Evolutionary conservation across 2,329 filamentous ascomycete genomes (phyloP).

Genomic region (Trichoderma oligosporum): DNA sequence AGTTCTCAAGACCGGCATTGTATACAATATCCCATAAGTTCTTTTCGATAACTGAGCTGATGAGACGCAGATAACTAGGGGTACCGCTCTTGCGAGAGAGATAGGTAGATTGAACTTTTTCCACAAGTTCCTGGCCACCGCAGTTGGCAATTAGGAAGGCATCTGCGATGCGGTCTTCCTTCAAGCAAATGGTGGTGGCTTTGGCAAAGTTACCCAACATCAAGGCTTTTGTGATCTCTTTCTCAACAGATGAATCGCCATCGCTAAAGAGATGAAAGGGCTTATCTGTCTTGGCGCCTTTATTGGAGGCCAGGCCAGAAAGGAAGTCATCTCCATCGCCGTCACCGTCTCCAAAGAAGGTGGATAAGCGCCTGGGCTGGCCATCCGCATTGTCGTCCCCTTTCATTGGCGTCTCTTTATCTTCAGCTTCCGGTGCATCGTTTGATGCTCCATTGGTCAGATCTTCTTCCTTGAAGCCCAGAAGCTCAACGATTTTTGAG

Average conservation of each 20-base stretch:
- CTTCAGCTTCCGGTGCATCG: constrained; percentile 26
- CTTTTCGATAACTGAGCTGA: constrained; percentile 90
- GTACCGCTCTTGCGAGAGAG: constrained; percentile 75
- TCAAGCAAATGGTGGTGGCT: constrained; percentile 82
- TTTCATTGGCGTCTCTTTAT: constrained; percentile 32
- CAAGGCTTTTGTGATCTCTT: constrained; percentile 79
- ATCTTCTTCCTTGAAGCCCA: constrained; percentile 74
- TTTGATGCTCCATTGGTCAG: constrained; percentile 47
- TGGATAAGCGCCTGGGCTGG: constrained; percentile 64
- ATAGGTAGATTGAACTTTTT: constrained; percentile 90
- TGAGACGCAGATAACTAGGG: constrained; percentile 86
- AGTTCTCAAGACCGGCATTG: constrained; percentile 86
- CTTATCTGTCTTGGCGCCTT: constrained; percentile 88
- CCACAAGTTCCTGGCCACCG: constrained; percentile 85
- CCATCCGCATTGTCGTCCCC: constrained; percentile 33
- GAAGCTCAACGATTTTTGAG: constrained; percentile 78
- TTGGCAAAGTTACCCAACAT: constrained; percentile 88
- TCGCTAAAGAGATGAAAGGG: constrained; percentile 88
- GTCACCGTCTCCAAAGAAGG: constrained; percentile 69
- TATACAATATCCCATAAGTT: constrained; percentile 98
- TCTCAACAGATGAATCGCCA: constrained; percentile 78
- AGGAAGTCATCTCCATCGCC: constrained; percentile 81
- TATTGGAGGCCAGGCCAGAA: constrained; percentile 77
- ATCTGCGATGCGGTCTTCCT: constrained; percentile 87
- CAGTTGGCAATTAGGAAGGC: constrained; percentile 98